phyloP scores from a whole-genome alignment of 179 eudicot genomes.

The Sideroxylon spinosum region DNA sequence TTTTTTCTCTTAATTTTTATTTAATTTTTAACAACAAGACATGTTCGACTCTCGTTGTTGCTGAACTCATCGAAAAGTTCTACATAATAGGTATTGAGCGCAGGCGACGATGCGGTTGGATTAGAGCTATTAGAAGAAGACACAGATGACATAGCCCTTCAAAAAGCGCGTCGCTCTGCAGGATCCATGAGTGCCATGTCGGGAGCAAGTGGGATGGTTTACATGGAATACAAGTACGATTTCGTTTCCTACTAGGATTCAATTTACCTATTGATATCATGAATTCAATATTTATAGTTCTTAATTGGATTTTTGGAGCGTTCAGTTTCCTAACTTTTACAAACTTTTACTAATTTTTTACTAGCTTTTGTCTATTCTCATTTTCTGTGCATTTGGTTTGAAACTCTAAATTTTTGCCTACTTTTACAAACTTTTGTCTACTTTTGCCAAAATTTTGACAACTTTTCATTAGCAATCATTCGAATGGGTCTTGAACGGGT shows the following conservation, averaged over 20 bases:
- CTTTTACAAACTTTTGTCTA: too few species aligned
- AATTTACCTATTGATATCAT: neutral
- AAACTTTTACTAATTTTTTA: too few species aligned
- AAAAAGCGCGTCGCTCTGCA: conserved; percentile 66
- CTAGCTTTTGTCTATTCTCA: too few species aligned
- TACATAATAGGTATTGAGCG: conserved; percentile 56
- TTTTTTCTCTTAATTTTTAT: neutral
- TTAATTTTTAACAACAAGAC: neutral
- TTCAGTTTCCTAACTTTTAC: too few species aligned
- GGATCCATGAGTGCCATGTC: conserved; percentile 99
- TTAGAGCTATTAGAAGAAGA: conserved; percentile 91
- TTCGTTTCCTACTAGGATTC: neutral
- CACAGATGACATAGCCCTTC: conserved; percentile 76
- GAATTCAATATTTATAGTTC: neutral
- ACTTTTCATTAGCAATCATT: too few species aligned
- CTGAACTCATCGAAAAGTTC: neutral
- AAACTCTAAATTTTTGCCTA: too few species aligned
- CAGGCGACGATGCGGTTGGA: conserved; percentile 84
- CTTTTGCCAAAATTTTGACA: too few species aligned
- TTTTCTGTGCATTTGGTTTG: too few species aligned
- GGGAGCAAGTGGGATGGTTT: conserved; percentile 88
- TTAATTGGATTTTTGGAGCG: neutral
- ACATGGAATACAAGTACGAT: conserved; percentile 87
- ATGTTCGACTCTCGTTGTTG: neutral
- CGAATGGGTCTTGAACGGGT: too few species aligned